Conservation (phyloP, 257 asterid genomes). For the Solanum paucissectum region DNA sequence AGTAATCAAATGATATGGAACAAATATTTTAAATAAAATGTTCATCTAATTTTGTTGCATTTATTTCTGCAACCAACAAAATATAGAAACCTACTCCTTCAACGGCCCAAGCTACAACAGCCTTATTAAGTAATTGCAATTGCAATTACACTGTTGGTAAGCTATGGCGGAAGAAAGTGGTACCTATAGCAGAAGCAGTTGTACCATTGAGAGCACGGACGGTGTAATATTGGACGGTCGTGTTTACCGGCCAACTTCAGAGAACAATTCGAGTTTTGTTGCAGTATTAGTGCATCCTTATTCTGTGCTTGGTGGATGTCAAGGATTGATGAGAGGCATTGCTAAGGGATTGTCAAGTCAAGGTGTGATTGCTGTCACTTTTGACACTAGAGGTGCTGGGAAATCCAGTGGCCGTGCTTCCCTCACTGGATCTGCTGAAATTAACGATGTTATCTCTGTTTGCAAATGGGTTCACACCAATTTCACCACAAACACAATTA, state of each 20-base stretch:
- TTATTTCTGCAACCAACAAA: neutral
- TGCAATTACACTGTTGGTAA: neutral
- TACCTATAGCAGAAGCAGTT: neutral
- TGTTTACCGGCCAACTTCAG: slow-evolving; percentile 26
- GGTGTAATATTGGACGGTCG: slow-evolving; percentile 49
- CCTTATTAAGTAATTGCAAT: neutral
- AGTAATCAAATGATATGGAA: too few relatives aligned
- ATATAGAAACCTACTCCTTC: neutral
- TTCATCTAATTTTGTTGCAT: neutral
- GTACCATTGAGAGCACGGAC: slow-evolving; percentile 34
- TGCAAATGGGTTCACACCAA: slow-evolving; percentile 56
- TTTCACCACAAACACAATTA: slow-evolving; percentile 42
- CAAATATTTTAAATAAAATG: too few relatives aligned
- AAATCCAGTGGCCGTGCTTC: slow-evolving; percentile 78
- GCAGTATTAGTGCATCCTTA: slow-evolving; percentile 67
- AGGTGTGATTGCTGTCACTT: slow-evolving; percentile 58
- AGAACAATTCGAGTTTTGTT: neutral
- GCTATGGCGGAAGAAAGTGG: neutral
- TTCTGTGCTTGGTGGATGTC: slow-evolving; percentile 69
- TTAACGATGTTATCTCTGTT: slow-evolving; percentile 59
- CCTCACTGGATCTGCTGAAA: slow-evolving; percentile 63
- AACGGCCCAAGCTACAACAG: neutral
- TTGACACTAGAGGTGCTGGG: slow-evolving; percentile 79
- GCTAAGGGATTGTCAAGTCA: slow-evolving; percentile 51
- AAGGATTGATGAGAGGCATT: slow-evolving; percentile 70